phyloP scores from a whole-genome alignment of 495 filamentous ascomycete species.

The Astrocystis sublimbata region DNA sequence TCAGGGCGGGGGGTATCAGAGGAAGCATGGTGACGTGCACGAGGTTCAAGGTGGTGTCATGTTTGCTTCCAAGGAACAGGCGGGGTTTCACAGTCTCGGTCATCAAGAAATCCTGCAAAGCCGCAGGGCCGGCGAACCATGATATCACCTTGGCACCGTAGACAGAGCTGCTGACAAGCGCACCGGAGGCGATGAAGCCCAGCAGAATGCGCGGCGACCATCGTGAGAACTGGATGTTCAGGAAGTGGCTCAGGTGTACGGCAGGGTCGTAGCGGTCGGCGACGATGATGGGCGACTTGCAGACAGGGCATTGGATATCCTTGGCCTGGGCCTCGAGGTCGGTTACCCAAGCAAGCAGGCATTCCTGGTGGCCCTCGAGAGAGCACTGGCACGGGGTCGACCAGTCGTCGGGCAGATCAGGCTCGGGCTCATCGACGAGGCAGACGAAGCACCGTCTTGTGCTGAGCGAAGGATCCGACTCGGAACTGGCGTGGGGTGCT shows the following conservation, averaged over 20 bases:
- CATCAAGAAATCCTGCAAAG: slow-evolving; percentile 30
- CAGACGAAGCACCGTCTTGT: slow-evolving; percentile 90
- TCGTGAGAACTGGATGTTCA: slow-evolving; percentile 56
- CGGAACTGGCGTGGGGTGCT: not conserved
- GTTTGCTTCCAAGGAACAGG: not conserved
- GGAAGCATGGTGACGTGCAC: slow-evolving; percentile 30
- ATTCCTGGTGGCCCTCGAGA: slow-evolving; percentile 85
- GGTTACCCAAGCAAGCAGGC: slow-evolving; percentile 86
- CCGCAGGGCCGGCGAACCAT: slow-evolving; percentile 40
- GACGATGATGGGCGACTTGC: slow-evolving; percentile 77
- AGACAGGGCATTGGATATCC: slow-evolving; percentile 81
- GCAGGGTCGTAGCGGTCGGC: slow-evolving; percentile 69
- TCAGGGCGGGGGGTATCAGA: slow-evolving; percentile 41
- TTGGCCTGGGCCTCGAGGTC: slow-evolving; percentile 66
- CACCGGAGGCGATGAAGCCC: slow-evolving; percentile 54
- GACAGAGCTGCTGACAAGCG: slow-evolving; percentile 43
- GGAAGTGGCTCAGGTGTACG: slow-evolving; percentile 56
- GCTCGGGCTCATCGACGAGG: slow-evolving; percentile 78
- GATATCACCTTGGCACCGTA: slow-evolving; percentile 40
- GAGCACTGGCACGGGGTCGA: slow-evolving; percentile 85
- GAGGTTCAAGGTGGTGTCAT: slow-evolving; percentile 23
- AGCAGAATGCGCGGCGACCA: slow-evolving; percentile 61
- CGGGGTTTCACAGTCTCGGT: not conserved
- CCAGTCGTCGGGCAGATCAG: slow-evolving; percentile 67
- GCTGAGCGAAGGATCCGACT: slow-evolving; percentile 25